A percentile compares a stretch with the other conserved stretches of the same genome.
phyloP scores from a whole-genome alignment of 179 eudicot species.

The Patellifolia procumbens region DNA sequence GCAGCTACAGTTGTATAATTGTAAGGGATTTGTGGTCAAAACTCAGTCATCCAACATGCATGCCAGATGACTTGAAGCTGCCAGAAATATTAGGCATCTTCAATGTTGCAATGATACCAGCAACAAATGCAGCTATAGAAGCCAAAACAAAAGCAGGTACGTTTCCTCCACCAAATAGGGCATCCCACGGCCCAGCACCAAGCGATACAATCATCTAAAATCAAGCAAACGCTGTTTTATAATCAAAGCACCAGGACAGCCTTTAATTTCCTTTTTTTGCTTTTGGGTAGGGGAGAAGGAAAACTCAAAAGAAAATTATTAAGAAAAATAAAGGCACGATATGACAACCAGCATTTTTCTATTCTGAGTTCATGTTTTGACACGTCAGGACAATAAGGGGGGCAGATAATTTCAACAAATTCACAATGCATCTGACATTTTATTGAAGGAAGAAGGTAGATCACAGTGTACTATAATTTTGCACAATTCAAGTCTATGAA shows the following conservation, averaged over 20 bases:
- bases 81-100: constrained; percentile 79
- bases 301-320: not conserved
- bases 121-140: constrained; percentile 71
- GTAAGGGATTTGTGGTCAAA: not conserved
- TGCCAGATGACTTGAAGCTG: constrained; percentile 59
- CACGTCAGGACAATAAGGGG: not conserved
- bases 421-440: not conserved
- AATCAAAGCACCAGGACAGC: too few species aligned
- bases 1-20: not conserved
- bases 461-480: not conserved
- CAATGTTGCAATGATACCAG: constrained; percentile 68
- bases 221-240: not conserved
- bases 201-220: constrained; percentile 89
- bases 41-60: constrained; percentile 71
- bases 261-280: not conserved
- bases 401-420: too few species aligned
- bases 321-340: not conserved
- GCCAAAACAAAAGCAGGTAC: constrained; percentile 93
- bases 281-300: not conserved
- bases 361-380: not conserved
- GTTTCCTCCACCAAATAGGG: constrained; percentile 97
- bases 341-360: not conserved
- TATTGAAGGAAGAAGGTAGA: not conserved
- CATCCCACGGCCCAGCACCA: constrained; percentile 99
- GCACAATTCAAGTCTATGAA: not conserved